These are phyloP conservation scores for Phytopythium delawarense DNA, from an alignment of 352 stramenopile species.

Conservation along the genomic window DNA sequence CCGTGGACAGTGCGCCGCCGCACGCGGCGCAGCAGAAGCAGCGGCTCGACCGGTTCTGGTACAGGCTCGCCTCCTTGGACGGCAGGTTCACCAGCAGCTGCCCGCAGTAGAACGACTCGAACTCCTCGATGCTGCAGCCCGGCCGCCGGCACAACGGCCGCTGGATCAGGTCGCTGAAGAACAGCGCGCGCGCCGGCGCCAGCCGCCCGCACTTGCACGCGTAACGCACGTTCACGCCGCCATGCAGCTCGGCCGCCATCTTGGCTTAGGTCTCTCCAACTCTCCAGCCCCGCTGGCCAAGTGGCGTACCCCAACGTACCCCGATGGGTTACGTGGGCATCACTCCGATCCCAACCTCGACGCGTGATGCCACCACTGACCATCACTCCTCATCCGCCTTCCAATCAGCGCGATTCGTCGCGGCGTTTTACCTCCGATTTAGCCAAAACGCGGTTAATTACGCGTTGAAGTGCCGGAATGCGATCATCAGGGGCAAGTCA, in stretches of 20 bases:
- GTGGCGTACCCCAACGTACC: too few species aligned
- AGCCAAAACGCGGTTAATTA: not conserved
- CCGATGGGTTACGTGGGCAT: not conserved
- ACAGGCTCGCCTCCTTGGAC: conserved; percentile 82
- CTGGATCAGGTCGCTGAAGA: conserved; percentile 75
- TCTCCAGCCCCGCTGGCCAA: too few species aligned
- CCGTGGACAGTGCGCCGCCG: conserved; percentile 59
- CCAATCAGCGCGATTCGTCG: conserved; percentile 7
- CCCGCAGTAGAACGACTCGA: conserved; percentile 87
- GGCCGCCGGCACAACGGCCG: conserved; percentile 70
- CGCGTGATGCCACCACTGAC: not conserved
- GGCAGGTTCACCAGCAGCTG: conserved; percentile 83
- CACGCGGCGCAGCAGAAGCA: conserved; percentile 80
- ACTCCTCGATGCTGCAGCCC: conserved; percentile 76
- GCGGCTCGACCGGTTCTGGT: conserved; percentile 85
- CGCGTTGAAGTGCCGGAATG: conserved; percentile 5
- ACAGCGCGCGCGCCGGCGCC: conserved; percentile 49
- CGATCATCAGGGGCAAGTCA: conserved; percentile 17
- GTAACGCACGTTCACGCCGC: conserved; percentile 56
- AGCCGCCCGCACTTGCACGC: conserved; percentile 69
- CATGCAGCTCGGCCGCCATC: conserved; percentile 10
- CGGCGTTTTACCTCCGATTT: not conserved
- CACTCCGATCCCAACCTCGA: too few species aligned
- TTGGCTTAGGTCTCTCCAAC: not conserved
- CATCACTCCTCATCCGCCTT: not conserved